Evolutionary conservation across 139 green algal species (phyloP), one percentile per base, ranked within the genome.

Genomic region (Tetradesmus obliquus): DNA sequence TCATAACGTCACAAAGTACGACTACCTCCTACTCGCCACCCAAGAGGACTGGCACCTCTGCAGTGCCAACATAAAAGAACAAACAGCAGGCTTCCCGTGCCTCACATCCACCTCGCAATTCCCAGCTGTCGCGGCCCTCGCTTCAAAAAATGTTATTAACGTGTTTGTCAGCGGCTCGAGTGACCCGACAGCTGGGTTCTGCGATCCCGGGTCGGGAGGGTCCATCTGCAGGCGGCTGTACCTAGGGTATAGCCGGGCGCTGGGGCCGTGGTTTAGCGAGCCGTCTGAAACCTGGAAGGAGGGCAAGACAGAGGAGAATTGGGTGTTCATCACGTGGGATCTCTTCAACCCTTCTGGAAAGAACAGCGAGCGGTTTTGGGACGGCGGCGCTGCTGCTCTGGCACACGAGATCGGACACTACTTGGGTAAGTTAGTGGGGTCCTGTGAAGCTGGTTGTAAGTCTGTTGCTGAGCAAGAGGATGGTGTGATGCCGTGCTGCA

Each of bases 361-460:
- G 69, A 91, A 83, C 87, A 45, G 6, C 12, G 8, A 32, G 17
- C 15, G 66, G 32, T 83, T 83, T n/a, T 84, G 87, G 66, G 22
- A 91, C 71, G 69, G 87, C 45, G 87, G 87, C 6, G 71, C 32
- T 7, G 71, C 60, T 3, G 76, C 87, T 2, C 8, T 91, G 10
- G 72, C 71, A 15, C 87, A 91, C 72, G 87, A 91, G 87, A 17
- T 91, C 9, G 87, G 87, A 0, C 87, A 91, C 20, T 91, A 91
- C 53, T 60, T 91, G 51, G 87, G 66, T 71, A 13, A 71, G 60
- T 71, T 66, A 0, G 8, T 7, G 32, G 32, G 32, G 32, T 45
- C 32, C 32, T 45, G 32, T 45, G 32, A 45, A 45, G 32, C 32
- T 45, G 32, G 32, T 45, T 45, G 32, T 45, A 45, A 45, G 32